Evolutionary conservation across 2,329 filamentous ascomycete genomes (phyloP).

Genomic region (Acrocalymma vagum): DNA sequence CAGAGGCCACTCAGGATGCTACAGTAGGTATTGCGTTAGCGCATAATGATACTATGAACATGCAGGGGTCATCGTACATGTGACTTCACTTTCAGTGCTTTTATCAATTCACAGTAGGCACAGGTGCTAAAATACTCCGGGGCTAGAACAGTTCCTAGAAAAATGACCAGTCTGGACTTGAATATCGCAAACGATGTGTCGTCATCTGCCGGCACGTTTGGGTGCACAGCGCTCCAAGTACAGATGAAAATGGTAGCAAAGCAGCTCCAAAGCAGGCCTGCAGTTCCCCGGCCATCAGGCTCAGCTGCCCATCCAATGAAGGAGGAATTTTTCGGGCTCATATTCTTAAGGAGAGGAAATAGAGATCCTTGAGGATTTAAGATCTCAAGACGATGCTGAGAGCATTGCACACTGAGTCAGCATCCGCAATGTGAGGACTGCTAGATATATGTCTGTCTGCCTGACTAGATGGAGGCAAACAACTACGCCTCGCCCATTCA

Average conservation of each 20-base stretch:
- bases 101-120: no score
- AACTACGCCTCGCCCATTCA: no score
- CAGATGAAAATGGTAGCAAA: constrained; percentile 41
- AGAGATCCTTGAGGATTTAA: neutral
- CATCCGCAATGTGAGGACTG: no score
- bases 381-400: no score
- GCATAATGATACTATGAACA: neutral
- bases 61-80: neutral
- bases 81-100: no score
- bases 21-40: neutral
- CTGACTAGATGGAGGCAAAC: no score
- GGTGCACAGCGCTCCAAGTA: constrained; percentile 39
- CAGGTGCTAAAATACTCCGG: constrained; percentile 16
- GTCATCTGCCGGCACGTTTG: constrained; percentile 33
- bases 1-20: constrained; percentile 12
- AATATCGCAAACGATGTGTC: no score
- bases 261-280: constrained; percentile 43
- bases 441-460: no score
- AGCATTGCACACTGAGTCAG: no score
- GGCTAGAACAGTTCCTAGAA: no score
- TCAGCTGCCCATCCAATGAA: constrained; percentile 21
- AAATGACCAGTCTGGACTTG: no score
- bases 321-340: constrained; percentile 4
- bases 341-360: constrained; percentile 3
- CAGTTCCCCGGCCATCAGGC: constrained; percentile 35